These are phyloP conservation scores for Tetragonia tetragonoides DNA, from an alignment of 148 eudicot species.

Conservation along the genomic window DNA sequence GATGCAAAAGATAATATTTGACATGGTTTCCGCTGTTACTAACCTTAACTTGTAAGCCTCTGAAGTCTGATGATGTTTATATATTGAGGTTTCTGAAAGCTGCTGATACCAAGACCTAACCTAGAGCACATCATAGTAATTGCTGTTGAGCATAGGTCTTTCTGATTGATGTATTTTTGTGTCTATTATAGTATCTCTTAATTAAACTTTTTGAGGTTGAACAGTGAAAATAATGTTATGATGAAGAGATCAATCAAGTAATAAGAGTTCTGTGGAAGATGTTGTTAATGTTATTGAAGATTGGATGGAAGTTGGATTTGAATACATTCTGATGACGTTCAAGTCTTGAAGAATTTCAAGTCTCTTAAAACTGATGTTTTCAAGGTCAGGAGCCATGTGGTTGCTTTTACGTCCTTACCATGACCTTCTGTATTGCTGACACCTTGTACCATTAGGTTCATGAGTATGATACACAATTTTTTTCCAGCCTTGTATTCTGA, in stretches of 20 bases:
- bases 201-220: conserved; percentile 66
- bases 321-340: conserved; percentile 77
- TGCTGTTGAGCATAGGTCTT: conserved; percentile 5
- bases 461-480: conserved; percentile 9
- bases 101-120: background rate
- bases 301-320: conserved; percentile 71
- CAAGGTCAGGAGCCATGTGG: conserved; percentile 92
- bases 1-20: background rate
- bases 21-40: background rate
- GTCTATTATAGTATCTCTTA: conserved; percentile 31
- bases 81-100: background rate
- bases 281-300: conserved; percentile 79
- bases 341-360: conserved; percentile 98
- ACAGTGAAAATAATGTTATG: conserved; percentile 79
- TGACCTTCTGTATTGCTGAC: conserved; percentile 33
- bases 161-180: conserved; percentile 14
- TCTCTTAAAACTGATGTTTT: conserved; percentile 65
- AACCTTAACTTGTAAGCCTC: background rate
- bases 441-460: conserved; percentile 13
- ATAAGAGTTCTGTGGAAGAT: conserved; percentile 87
- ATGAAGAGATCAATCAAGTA: conserved; percentile 89
- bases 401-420: conserved; percentile 63
- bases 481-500: background rate
- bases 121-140: background rate
- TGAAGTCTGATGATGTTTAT: background rate